Conservation (phyloP, 75 land plant species). For the Pinus taeda region DNA sequence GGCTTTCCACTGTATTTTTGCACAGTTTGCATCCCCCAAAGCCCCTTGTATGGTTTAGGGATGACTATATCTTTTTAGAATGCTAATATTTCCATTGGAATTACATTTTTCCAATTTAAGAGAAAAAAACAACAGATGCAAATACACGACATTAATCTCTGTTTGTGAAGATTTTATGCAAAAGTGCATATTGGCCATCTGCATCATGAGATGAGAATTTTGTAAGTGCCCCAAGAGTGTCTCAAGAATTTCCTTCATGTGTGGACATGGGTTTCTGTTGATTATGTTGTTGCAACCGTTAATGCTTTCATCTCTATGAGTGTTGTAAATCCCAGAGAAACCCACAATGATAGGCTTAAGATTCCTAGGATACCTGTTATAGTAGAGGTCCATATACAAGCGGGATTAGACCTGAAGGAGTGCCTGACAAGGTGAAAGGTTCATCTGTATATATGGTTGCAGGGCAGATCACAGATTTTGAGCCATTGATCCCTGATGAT, state of each 20-base stretch:
- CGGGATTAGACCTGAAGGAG: slow-evolving; percentile 48
- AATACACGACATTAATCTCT: background rate
- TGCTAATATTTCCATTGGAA: background rate
- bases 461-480: background rate
- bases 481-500: background rate
- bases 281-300: slow-evolving; percentile 55
- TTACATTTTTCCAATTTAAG: too few relatives aligned
- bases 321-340: slow-evolving; percentile 37
- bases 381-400: slow-evolving; percentile 67
- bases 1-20: too few relatives aligned
- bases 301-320: slow-evolving; percentile 56
- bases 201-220: slow-evolving; percentile 48
- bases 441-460: background rate
- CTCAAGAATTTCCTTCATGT: slow-evolving; percentile 22
- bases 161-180: slow-evolving; percentile 46
- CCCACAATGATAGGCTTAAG: slow-evolving; percentile 52
- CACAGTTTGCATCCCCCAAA: background rate
- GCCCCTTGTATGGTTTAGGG: background rate
- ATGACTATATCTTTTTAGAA: background rate
- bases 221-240: slow-evolving; percentile 36
- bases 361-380: slow-evolving; percentile 62
- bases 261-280: slow-evolving; percentile 49
- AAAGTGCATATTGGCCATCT: slow-evolving; percentile 58
- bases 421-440: background rate
- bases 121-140: background rate